Evolutionary conservation across 2,329 filamentous ascomycete genomes (phyloP), one percentile per base, ranked within the genome.

Genomic region (Podosphaera xanthii): DNA sequence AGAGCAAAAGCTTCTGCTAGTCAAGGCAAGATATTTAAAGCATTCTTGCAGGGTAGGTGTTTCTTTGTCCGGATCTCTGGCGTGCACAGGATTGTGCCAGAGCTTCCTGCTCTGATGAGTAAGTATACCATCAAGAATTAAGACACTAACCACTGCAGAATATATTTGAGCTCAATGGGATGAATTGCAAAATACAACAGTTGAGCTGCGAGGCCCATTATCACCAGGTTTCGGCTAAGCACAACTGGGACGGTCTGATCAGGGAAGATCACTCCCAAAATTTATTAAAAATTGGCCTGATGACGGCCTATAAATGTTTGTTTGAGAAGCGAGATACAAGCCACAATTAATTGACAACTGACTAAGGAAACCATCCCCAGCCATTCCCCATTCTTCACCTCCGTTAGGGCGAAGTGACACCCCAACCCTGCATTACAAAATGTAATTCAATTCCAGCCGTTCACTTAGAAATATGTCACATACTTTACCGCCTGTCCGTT

Each of bases 51-150:
- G 78, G 14, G 84, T 84, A 59, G 77, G 74, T 35, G 82, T 76
- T 72, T 97, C 92, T 65, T 86, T 86, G 62, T 76, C 75, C 63
- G 80, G 77, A 68, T 95, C 79, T 69, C 91, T 87, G 69, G 78
- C 80, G 75, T 97, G 88, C 30, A 95, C 88, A 10, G 92, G 85
- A 63, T 94, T 88, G 74, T 97, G 92, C 89, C 90, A 97, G 66
- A 94, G 75, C 75, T 94, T 95, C 89, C 89, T 95, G 68, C 33
- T 22, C 14, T 56, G 38, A 36, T 58, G 14, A 52, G 35, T 40
- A n/a, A 14, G 49, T 4, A 58, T 8, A 40, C 31, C 10, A 14
- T 36, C 48, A 35, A 35, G 33, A 12, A 42, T 38, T 35, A 42
- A 2, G 22, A 52, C 22, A 60, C 33, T 9, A 76, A 92, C 89